Evolutionary conservation across 2,329 filamentous ascomycete species (phyloP).

Genomic region (Colletotrichum cuscutae): DNA sequence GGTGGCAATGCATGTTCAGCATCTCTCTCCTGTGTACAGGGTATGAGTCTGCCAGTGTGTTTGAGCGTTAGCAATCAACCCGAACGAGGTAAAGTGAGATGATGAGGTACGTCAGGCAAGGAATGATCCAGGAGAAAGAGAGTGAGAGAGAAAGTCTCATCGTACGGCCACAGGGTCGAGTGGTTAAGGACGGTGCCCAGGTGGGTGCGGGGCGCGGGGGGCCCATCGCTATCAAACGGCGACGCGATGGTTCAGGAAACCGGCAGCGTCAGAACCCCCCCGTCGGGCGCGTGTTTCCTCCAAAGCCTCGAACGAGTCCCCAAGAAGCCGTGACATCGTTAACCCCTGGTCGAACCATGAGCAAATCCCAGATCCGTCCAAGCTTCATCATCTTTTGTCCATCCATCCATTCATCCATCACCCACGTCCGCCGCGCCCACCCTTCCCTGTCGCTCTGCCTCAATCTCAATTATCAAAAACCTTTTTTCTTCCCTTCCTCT

Average conservation of each 20-base stretch:
- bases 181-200: no score
- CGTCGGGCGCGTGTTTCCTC: slow-evolving; percentile 23
- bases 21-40: no score
- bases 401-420: neutral
- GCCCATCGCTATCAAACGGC: slow-evolving; percentile 16
- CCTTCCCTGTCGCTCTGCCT: neutral
- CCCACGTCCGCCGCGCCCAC: neutral
- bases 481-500: slow-evolving; percentile 19
- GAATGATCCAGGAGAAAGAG: neutral
- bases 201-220: neutral
- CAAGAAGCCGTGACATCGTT: slow-evolving; percentile 26
- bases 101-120: neutral
- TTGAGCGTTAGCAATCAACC: neutral
- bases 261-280: slow-evolving; percentile 29
- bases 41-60: neutral
- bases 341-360: slow-evolving; percentile 33
- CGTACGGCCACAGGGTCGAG: neutral
- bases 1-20: neutral
- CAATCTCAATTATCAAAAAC: slow-evolving; percentile 1
- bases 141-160: neutral
- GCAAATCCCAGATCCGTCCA: slow-evolving; percentile 30
- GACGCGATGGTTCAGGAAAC: slow-evolving; percentile 16
- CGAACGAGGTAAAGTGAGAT: neutral
- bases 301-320: slow-evolving; percentile 30
- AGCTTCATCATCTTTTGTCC: slow-evolving; percentile 1